Percentiles rank a stretch among this genome's conserved stretches.
Evolutionary conservation across 805 yeast species (phyloP).

Genomic region (Diddensiella santjacobensis): DNA sequence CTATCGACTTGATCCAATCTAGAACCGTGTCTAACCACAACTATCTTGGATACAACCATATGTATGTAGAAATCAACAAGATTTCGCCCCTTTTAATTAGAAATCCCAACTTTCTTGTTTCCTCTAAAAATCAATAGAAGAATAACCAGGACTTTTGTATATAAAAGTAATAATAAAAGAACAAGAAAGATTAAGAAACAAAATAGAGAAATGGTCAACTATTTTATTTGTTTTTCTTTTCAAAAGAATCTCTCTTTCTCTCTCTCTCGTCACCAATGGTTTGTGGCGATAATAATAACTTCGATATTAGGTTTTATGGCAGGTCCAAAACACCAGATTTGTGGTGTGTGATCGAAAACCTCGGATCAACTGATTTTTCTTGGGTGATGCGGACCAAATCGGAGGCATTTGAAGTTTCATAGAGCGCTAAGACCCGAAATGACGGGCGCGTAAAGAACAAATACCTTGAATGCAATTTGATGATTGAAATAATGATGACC

Average conservation of each 20-base stretch:
- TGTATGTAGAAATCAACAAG: background rate
- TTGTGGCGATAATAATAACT: background rate
- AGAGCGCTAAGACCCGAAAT: background rate
- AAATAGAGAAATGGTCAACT: too few species aligned
- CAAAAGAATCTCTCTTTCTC: too few species aligned
- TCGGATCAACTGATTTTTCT: background rate
- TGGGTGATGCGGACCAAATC: too few species aligned
- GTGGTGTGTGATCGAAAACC: background rate
- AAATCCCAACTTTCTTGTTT: too few species aligned
- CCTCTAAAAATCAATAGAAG: too few species aligned
- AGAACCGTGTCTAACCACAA: slow-evolving; percentile 35
- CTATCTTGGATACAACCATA: slow-evolving; percentile 18
- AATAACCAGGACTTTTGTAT: too few species aligned
- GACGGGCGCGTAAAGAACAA: background rate
- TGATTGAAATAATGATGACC: background rate
- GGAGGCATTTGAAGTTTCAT: background rate
- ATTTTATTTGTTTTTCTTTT: too few species aligned
- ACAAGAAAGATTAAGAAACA: background rate
- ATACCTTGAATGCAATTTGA: background rate
- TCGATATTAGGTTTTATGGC: background rate
- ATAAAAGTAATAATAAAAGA: too few species aligned
- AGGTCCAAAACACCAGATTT: background rate
- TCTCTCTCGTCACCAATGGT: background rate
- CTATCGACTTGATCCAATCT: slow-evolving; percentile 33
- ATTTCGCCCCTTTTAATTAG: background rate